Conservation (phyloP, 169 alveolate species). For the Eimeria falciformis region DNA sequence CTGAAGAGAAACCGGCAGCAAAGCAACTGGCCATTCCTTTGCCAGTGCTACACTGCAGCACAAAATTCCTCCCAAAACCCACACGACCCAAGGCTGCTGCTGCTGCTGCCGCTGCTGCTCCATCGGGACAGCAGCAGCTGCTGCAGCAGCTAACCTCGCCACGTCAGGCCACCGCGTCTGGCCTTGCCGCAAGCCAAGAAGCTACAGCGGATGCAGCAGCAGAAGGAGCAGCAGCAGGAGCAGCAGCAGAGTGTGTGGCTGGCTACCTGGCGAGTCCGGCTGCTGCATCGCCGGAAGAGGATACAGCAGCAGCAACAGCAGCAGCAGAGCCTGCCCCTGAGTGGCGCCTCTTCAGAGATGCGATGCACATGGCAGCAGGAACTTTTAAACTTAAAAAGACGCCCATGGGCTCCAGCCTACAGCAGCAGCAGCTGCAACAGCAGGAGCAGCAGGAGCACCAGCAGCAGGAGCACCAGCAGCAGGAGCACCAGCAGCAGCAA, state of each 20-base stretch:
- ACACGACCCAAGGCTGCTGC: neutral
- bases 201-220: neutral
- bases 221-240: slow-evolving; percentile 29
- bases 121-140: slow-evolving; percentile 22
- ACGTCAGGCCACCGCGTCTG: neutral
- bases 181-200: no score
- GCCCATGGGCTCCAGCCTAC: neutral
- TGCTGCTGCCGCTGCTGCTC: neutral
- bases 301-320: slow-evolving; percentile 23
- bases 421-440: slow-evolving; percentile 12
- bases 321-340: slow-evolving; percentile 28
- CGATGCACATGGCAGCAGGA: neutral
- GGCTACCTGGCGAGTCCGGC: slow-evolving; percentile 21
- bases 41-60: slow-evolving; percentile 58
- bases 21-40: neutral
- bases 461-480: slow-evolving; percentile 37
- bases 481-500: neutral
- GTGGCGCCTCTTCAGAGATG: neutral
- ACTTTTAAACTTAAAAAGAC: neutral
- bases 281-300: slow-evolving; percentile 3
- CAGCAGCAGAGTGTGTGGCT: neutral
- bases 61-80: slow-evolving; percentile 24
- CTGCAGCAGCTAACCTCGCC: neutral
- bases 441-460: slow-evolving; percentile 27
- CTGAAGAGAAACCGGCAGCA: neutral